Evolutionary conservation across 495 filamentous ascomycete genomes (phyloP).

Genomic region (Aspergillus cavernicola): DNA sequence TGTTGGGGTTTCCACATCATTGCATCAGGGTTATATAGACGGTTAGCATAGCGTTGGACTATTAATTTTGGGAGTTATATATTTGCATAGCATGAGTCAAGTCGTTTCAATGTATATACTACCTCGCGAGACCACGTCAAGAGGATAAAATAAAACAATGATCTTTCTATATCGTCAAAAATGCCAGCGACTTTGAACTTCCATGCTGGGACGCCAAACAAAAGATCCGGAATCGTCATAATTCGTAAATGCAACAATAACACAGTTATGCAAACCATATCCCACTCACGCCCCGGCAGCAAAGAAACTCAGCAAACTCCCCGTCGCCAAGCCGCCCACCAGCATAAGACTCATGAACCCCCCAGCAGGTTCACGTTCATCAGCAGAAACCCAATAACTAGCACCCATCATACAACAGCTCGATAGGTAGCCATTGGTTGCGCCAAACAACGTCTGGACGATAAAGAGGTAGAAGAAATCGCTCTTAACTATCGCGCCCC

Average conservation of each 20-base stretch:
- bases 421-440: conserved; percentile 81
- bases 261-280: not conserved
- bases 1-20: too few species aligned
- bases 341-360: conserved; percentile 92
- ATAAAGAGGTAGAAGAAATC: conserved; percentile 85
- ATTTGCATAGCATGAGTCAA: not conserved
- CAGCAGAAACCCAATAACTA: conserved; percentile 67
- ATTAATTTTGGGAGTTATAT: not conserved
- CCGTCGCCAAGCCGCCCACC: conserved; percentile 74
- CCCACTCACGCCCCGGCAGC: conserved; percentile 43
- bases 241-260: not conserved
- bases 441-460: conserved; percentile 79
- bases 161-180: too few species aligned
- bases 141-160: too few species aligned
- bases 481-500: conserved; percentile 64
- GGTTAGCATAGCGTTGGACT: not conserved
- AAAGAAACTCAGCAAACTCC: conserved; percentile 85
- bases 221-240: not conserved
- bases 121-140: too few species aligned
- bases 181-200: too few species aligned
- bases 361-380: conserved; percentile 82
- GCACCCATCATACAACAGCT: conserved; percentile 89
- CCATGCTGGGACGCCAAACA: too few species aligned
- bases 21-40: not conserved
- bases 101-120: too few species aligned